Evolutionary conservation across 805 yeast species (phyloP).

Genomic region (Candida andamanensis): DNA sequence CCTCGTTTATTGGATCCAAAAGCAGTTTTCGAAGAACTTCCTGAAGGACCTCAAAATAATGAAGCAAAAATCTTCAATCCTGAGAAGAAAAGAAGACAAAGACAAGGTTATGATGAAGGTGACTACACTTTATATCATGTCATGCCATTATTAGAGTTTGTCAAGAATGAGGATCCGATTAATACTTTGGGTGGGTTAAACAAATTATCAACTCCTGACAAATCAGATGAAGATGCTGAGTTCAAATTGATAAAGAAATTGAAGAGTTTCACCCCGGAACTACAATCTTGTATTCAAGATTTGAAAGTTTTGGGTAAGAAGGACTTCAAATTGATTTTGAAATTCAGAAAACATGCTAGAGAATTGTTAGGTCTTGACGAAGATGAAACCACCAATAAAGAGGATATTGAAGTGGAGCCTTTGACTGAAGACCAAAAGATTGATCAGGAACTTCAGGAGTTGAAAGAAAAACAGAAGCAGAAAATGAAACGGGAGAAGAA

Average conservation of each 20-base stretch:
- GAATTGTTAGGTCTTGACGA: slow-evolving; percentile 65
- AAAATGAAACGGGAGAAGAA: slow-evolving; percentile 77
- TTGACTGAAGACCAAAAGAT: slow-evolving; percentile 86
- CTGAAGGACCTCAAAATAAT: slow-evolving; percentile 61
- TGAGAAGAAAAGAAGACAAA: slow-evolving; percentile 79
- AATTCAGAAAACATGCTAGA: slow-evolving; percentile 87
- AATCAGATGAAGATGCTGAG: slow-evolving; percentile 46
- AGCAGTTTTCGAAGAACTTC: slow-evolving; percentile 90
- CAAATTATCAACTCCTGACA: slow-evolving; percentile 53
- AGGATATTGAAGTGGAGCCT: slow-evolving; percentile 59
- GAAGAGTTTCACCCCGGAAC: slow-evolving; percentile 73
- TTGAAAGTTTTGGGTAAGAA: slow-evolving; percentile 90
- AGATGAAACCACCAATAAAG: slow-evolving; percentile 45
- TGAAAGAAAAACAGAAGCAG: slow-evolving; percentile 65
- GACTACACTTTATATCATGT: slow-evolving; percentile 70
- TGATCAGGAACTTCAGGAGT: slow-evolving; percentile 73
- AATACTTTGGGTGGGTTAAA: slow-evolving; percentile 71
- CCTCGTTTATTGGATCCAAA: slow-evolving; percentile 88
- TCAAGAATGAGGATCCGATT: slow-evolving; percentile 78
- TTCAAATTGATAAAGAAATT: slow-evolving; percentile 68
- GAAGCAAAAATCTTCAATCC: slow-evolving; percentile 95
- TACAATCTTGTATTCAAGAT: slow-evolving; percentile 82
- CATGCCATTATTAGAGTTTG: slow-evolving; percentile 72
- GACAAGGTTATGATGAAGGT: slow-evolving; percentile 97
- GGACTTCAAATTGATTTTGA: slow-evolving; percentile 79